Evolutionary conservation across 2,329 filamentous ascomycete species (phyloP).

Genomic region (Ascochyta viciae-villosae): DNA sequence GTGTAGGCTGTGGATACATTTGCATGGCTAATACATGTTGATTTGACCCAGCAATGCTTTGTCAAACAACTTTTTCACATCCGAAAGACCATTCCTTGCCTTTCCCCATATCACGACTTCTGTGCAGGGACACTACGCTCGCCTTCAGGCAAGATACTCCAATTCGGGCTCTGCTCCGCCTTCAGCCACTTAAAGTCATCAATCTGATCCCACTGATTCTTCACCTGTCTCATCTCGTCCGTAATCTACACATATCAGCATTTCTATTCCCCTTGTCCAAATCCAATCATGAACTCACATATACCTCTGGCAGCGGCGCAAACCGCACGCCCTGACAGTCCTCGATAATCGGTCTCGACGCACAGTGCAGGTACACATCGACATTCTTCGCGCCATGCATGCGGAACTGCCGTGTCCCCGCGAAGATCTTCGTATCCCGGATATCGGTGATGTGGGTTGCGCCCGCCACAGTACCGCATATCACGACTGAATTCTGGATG

Average conservation of each 20-base stretch:
- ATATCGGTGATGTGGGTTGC: constrained; percentile 83
- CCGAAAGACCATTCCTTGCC: not conserved
- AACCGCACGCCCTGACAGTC: constrained; percentile 82
- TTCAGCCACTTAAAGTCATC: constrained; percentile 99
- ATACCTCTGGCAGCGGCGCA: constrained; percentile 72
- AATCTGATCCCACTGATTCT: constrained; percentile 85
- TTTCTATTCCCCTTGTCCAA: too few relatives aligned
- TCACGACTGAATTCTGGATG: constrained; percentile 52
- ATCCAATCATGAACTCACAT: constrained; percentile 62
- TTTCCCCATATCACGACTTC: not conserved
- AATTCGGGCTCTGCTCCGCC: constrained; percentile 84
- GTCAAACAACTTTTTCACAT: not conserved
- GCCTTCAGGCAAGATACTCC: constrained; percentile 71
- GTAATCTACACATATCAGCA: constrained; percentile 4
- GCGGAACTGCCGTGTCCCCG: constrained; percentile 79
- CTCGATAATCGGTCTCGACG: constrained; percentile 91
- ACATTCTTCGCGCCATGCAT: constrained; percentile 88
- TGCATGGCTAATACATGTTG: not conserved
- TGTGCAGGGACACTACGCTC: not conserved
- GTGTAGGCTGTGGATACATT: not conserved
- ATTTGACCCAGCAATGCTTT: not conserved
- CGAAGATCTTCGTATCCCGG: constrained; percentile 75
- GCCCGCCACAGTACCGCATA: constrained; percentile 73
- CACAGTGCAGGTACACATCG: constrained; percentile 81
- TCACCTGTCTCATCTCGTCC: constrained; percentile 4